Percentiles rank a stretch among this genome's conserved stretches.
Evolutionary conservation across 1,139 yeast species (phyloP).

Genomic region (Nadsonia commutata): DNA sequence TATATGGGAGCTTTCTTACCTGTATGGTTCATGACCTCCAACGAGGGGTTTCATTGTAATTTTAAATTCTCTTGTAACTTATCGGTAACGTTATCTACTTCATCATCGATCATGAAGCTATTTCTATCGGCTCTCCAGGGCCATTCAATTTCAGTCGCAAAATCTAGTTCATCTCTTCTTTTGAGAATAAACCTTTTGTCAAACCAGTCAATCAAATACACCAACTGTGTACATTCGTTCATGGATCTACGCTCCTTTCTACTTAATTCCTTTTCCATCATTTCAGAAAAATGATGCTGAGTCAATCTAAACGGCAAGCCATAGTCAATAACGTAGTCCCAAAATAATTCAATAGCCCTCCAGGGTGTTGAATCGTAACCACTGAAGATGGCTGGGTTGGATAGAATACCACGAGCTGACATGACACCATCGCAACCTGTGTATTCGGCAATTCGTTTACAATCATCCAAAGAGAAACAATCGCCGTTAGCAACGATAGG

Average conservation of each 20-base stretch:
- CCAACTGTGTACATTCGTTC: constrained; percentile 43
- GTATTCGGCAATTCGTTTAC: constrained; percentile 38
- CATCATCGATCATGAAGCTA: background rate
- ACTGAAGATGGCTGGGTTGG: constrained; percentile 77
- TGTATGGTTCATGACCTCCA: too few species aligned
- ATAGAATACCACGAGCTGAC: constrained; percentile 83
- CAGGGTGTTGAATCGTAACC: constrained; percentile 70
- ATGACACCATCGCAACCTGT: constrained; percentile 87
- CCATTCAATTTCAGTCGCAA: constrained; percentile 44
- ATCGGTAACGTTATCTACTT: background rate
- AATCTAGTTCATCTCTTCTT: constrained; percentile 53
- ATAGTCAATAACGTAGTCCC: constrained; percentile 63
- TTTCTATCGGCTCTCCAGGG: constrained; percentile 30
- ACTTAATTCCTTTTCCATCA: constrained; percentile 51
- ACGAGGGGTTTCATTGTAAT: too few species aligned
- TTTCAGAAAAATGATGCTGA: constrained; percentile 81
- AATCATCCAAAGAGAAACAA: constrained; percentile 57
- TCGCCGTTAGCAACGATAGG: constrained; percentile 97
- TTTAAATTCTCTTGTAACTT: background rate
- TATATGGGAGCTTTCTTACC: too few species aligned
- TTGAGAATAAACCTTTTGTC: constrained; percentile 52
- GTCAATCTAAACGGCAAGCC: constrained; percentile 73
- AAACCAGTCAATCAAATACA: constrained; percentile 69
- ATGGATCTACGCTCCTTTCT: constrained; percentile 43
- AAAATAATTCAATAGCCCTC: constrained; percentile 73